These are phyloP conservation scores for Lipomyces starkeyi DNA, from an alignment of 805 yeast genomes.

Conservation along the genomic window DNA sequence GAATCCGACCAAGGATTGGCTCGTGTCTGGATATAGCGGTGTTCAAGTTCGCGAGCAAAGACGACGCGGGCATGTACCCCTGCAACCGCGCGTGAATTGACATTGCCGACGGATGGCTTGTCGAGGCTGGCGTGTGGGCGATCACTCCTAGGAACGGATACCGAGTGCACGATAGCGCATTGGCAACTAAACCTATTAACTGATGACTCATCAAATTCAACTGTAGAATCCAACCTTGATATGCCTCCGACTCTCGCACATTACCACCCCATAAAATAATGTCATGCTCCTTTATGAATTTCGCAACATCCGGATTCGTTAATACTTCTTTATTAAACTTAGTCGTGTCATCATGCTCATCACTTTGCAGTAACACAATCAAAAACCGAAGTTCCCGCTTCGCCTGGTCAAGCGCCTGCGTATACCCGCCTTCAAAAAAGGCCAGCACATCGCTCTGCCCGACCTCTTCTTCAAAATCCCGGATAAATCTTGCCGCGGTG, in stretches of 20 bases:
- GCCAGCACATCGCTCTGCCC: slow-evolving; percentile 36
- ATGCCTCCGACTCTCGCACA: slow-evolving; percentile 78
- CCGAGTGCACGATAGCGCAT: slow-evolving; percentile 69
- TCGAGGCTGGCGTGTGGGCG: slow-evolving; percentile 42
- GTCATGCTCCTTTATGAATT: slow-evolving; percentile 56
- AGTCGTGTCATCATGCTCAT: slow-evolving; percentile 67
- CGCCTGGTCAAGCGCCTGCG: slow-evolving; percentile 75
- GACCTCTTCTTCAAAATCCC: slow-evolving; percentile 57
- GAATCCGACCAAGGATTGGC: slow-evolving; percentile 63
- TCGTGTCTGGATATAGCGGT: slow-evolving; percentile 61
- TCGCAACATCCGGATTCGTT: slow-evolving; percentile 56
- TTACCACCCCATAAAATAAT: slow-evolving; percentile 87
- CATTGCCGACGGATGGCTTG: slow-evolving; percentile 44
- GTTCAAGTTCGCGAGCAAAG: slow-evolving; percentile 54
- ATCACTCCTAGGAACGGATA: slow-evolving; percentile 85
- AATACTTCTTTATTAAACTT: slow-evolving; percentile 61
- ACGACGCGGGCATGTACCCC: slow-evolving; percentile 56
- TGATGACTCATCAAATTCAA: not conserved
- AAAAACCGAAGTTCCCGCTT: slow-evolving; percentile 74
- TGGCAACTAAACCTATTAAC: slow-evolving; percentile 56
- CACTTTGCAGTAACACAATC: slow-evolving; percentile 73
- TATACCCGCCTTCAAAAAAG: slow-evolving; percentile 77
- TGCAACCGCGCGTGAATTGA: slow-evolving; percentile 67
- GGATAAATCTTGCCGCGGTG: slow-evolving; percentile 58
- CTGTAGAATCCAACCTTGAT: slow-evolving; percentile 52